Conservation (phyloP, 139 green algal species). For the Nannochloris sp. region DNA sequence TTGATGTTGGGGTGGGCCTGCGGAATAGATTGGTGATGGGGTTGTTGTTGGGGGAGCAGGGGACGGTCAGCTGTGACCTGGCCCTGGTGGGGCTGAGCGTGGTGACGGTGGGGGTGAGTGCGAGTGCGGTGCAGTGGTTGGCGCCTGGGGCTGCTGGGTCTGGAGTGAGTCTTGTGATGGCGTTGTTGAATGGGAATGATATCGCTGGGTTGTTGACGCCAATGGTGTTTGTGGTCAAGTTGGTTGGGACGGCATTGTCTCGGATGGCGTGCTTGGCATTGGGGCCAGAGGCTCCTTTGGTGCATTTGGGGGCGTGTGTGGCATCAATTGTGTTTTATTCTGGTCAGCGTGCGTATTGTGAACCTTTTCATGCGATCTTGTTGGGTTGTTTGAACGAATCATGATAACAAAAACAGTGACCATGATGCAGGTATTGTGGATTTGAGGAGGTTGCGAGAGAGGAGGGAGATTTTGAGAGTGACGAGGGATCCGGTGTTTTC, state of each 20-base stretch:
- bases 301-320: constrained; percentile 80
- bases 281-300: constrained; percentile 72
- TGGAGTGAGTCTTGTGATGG: constrained; percentile 81
- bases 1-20: constrained; percentile 5
- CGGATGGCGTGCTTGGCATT: constrained; percentile 31
- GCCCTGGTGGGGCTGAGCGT: constrained; percentile 18
- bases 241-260: constrained; percentile 22
- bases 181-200: constrained; percentile 35
- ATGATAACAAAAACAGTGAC: too few species aligned
- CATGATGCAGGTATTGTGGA: neutral
- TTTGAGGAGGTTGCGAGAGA: neutral
- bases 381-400: too few species aligned
- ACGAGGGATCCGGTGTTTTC: constrained; percentile 13
- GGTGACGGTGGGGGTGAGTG: constrained; percentile 16
- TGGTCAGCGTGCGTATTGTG: constrained; percentile 8
- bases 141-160: constrained; percentile 62
- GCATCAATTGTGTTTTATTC: constrained; percentile 45
- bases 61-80: constrained; percentile 4
- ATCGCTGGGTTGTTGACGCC: constrained; percentile 37
- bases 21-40: constrained; percentile 21
- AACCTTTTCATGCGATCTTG: too few species aligned
- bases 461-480: neutral
- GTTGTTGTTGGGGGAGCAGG: constrained; percentile 23
- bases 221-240: constrained; percentile 12
- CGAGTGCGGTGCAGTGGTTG: constrained; percentile 58